These are phyloP conservation scores for Rauvolfia tetraphylla DNA, from an alignment of 257 asterid species.

Conservation along the genomic window DNA sequence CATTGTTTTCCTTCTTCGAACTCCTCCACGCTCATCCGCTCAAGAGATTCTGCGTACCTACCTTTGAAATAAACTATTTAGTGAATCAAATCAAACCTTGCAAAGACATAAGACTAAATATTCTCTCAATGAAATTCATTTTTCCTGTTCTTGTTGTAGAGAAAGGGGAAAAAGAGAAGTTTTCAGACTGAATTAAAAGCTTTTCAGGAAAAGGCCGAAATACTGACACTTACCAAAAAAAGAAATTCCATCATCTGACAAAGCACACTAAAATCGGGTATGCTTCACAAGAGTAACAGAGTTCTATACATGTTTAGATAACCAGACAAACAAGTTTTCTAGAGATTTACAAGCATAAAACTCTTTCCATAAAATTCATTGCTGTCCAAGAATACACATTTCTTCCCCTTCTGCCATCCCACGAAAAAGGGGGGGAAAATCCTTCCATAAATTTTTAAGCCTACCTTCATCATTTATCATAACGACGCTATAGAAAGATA, in stretches of 20 bases:
- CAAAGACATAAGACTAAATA: not conserved
- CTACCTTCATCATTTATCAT: not conserved
- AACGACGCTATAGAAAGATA: not conserved
- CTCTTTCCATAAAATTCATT: not conserved
- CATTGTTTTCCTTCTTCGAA: constrained; percentile 85
- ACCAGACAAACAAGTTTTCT: not conserved
- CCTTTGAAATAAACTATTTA: constrained; percentile 8
- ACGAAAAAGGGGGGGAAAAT: too few relatives aligned
- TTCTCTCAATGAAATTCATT: not conserved
- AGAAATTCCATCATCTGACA: not conserved
- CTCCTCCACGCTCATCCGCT: constrained; percentile 73
- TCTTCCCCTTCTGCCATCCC: not conserved
- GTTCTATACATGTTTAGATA: not conserved
- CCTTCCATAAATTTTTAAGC: not conserved
- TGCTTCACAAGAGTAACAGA: not conserved
- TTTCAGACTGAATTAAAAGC: not conserved
- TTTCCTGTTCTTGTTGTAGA: not conserved
- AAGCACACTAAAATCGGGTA: not conserved
- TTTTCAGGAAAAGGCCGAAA: not conserved
- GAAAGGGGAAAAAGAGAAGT: not conserved
- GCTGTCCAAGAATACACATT: not conserved
- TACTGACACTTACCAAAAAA: not conserved
- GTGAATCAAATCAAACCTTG: not conserved
- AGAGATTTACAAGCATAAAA: not conserved
- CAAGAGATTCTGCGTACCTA: constrained; percentile 66